Conservation (phyloP, 1,284 basidiomycete species). For the Singerocomus inundabilis region DNA sequence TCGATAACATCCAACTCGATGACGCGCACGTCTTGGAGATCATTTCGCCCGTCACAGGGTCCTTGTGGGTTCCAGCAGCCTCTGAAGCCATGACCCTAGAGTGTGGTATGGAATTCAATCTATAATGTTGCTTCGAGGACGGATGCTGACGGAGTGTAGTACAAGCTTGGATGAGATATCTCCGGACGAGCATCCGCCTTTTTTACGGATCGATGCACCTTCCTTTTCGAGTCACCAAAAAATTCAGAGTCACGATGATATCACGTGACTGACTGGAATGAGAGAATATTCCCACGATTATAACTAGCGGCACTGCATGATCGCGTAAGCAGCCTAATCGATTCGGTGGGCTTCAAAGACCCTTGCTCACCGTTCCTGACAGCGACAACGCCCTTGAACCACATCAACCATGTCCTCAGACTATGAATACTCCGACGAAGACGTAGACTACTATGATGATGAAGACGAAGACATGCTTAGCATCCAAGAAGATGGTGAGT, state of each 20-base stretch:
- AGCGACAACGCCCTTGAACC: conserved; percentile 9
- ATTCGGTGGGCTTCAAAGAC: conserved; percentile 15
- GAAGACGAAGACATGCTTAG: conserved; percentile 67
- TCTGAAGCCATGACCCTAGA: conserved; percentile 53
- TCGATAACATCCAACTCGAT: conserved; percentile 9
- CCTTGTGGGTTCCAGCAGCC: conserved; percentile 61
- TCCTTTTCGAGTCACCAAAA: conserved; percentile 28
- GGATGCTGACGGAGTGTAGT: conserved; percentile 13
- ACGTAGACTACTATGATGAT: conserved; percentile 63
- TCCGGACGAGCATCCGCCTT: conserved; percentile 29
- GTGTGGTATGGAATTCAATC: conserved; percentile 4
- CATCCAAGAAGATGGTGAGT: conserved; percentile 50
- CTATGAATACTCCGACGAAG: conserved; percentile 71
- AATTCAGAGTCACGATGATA: conserved; percentile 8
- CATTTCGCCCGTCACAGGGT: conserved; percentile 91
- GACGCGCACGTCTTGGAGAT: conserved; percentile 86
- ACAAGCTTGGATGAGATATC: conserved; percentile 20
- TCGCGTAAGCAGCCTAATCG: conserved; percentile 36
- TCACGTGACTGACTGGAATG: conserved; percentile 4
- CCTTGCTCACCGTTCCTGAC: conserved; percentile 19
- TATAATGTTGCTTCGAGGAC: neutral
- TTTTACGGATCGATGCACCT: conserved; percentile 28
- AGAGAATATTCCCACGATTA: conserved; percentile 9
- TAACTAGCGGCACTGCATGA: conserved; percentile 16
- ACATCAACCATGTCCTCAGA: conserved; percentile 62